Evolutionary conservation across 345 rosid species (phyloP).

Genomic region (Sonneratia alba): DNA sequence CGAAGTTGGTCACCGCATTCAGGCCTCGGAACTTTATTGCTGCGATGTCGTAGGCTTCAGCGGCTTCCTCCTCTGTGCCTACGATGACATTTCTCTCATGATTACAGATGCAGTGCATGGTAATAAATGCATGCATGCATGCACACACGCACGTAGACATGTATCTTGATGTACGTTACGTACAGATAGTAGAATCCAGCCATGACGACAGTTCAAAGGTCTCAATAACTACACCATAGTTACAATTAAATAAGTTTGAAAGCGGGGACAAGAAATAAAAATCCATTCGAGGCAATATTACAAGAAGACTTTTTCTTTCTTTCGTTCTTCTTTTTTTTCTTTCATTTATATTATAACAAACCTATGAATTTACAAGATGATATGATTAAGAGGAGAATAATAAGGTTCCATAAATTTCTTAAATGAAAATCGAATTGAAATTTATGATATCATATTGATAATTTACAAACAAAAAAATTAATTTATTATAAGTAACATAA

Average conservation of each 20-base stretch:
- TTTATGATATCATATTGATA: no score
- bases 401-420: no score
- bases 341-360: no score
- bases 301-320: no score
- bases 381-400: no score
- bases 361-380: no score
- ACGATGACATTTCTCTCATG: not conserved
- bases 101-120: not conserved
- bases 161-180: not conserved
- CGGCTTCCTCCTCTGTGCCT: constrained; percentile 99
- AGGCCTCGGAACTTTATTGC: constrained; percentile 93
- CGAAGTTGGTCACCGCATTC: constrained; percentile 89
- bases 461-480: no score
- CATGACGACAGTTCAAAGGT: not conserved
- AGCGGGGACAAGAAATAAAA: no score
- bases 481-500: not conserved
- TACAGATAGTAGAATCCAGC: not conserved
- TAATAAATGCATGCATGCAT: constrained; percentile 4
- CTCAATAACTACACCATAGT: not conserved
- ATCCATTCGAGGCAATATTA: no score
- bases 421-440: no score
- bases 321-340: no score
- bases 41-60: constrained; percentile 98
- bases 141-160: not conserved
- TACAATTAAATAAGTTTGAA: not conserved